These are phyloP conservation scores for Plasmodium ovale DNA, from an alignment of 169 alveolate species.

Conservation along the genomic window DNA sequence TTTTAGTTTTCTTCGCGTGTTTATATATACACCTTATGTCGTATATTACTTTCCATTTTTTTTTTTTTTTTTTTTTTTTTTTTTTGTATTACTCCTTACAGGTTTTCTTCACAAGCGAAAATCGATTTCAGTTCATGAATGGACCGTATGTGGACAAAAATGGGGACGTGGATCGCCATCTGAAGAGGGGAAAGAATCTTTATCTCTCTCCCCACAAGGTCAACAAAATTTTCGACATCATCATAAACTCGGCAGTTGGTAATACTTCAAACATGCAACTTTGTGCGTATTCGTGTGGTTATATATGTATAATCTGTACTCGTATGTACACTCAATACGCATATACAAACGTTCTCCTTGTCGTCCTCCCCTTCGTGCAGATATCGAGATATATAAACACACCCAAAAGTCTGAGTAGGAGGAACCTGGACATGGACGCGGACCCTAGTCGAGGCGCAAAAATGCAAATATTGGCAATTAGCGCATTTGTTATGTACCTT, in stretches of 20 bases:
- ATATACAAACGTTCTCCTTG: neutral
- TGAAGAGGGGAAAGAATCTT: constrained; percentile 65
- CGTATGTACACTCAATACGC: neutral
- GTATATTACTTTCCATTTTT: neutral
- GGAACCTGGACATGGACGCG: neutral
- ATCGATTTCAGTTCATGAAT: constrained; percentile 32
- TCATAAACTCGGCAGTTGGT: constrained; percentile 65
- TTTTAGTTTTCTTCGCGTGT: neutral
- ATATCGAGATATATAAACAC: constrained; percentile 65
- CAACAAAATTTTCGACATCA: constrained; percentile 36
- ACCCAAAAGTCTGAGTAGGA: constrained; percentile 43
- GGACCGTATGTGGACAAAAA: constrained; percentile 72
- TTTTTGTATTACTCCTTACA: neutral
- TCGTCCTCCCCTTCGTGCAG: constrained; percentile 14
- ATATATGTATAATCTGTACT: neutral
- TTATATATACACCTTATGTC: neutral
- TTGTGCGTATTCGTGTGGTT: neutral
- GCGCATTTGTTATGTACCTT: no score
- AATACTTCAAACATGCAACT: neutral
- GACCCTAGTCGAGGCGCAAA: neutral
- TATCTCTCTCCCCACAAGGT: constrained; percentile 35
- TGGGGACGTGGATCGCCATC: constrained; percentile 54
- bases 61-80: neutral
- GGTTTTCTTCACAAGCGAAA: constrained; percentile 58
- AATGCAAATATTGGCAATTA: no score